phyloP scores from a whole-genome alignment of 75 land plant genomes.

The Azolla pinnata region DNA sequence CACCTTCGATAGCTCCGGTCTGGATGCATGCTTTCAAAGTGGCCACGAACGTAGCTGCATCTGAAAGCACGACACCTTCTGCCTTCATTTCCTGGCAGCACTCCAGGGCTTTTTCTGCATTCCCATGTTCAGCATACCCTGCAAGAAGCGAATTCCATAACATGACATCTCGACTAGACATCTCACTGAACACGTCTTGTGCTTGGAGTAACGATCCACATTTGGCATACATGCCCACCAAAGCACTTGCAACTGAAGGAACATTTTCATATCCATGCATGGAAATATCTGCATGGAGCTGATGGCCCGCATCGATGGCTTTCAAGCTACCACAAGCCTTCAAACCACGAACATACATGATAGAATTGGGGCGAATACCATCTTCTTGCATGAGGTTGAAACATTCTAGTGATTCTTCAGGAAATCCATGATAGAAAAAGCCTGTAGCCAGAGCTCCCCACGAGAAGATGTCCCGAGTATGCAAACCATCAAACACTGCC shows the following conservation, averaged over 20 bases:
- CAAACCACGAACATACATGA: slow-evolving; percentile 27
- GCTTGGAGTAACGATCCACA: slow-evolving; percentile 18
- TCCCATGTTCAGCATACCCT: slow-evolving; percentile 18
- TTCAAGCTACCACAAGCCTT: slow-evolving; percentile 33
- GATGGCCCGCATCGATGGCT: slow-evolving; percentile 37
- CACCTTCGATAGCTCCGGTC: slow-evolving; percentile 1
- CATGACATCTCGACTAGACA: slow-evolving; percentile 15
- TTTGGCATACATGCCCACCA: slow-evolving; percentile 35
- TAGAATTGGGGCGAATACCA: slow-evolving; percentile 17
- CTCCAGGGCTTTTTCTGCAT: slow-evolving; percentile 12
- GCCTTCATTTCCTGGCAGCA: slow-evolving; percentile 5
- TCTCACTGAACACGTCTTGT: slow-evolving; percentile 28
- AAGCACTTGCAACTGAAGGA: slow-evolving; percentile 15
- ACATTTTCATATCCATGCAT: not conserved
- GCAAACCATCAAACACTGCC: slow-evolving; percentile 30
- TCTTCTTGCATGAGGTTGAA: slow-evolving; percentile 8
- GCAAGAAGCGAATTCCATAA: slow-evolving; percentile 29
- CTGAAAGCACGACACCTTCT: not conserved
- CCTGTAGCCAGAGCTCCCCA: slow-evolving; percentile 34
- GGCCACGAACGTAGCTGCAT: slow-evolving; percentile 5
- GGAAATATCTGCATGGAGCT: slow-evolving; percentile 41
- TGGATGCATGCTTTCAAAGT: slow-evolving; percentile 9
- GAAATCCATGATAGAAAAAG: slow-evolving; percentile 23
- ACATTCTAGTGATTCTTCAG: slow-evolving; percentile 14
- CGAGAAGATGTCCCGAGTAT: slow-evolving; percentile 29